Conservation (phyloP, 108 stramenopile species). For the Cyclostephanos tholiformis region DNA sequence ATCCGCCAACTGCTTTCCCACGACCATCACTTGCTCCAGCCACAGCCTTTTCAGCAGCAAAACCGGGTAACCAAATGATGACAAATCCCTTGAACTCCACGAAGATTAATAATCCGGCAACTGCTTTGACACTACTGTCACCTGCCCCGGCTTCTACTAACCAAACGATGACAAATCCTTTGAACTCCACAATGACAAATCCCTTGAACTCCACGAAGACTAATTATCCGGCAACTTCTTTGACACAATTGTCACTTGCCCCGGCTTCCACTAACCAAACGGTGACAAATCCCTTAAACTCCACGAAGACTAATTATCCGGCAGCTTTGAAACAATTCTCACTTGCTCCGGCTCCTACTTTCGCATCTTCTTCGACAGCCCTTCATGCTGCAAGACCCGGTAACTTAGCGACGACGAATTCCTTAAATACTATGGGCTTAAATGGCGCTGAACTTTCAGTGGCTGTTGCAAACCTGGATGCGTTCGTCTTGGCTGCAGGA, state of each 20-base stretch:
- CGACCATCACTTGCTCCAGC: neutral
- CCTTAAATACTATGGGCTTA: neutral
- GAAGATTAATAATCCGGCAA: neutral
- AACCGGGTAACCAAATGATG: neutral
- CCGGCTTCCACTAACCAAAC: neutral
- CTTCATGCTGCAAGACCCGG: neutral
- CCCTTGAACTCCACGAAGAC: neutral
- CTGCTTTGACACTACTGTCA: neutral
- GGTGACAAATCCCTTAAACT: neutral
- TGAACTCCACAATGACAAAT: neutral
- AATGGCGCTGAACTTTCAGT: slow-evolving; percentile 13
- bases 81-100: neutral
- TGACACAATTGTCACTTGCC: neutral
- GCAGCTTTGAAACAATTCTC: neutral
- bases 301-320: neutral
- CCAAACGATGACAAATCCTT: neutral
- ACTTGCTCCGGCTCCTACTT: neutral
- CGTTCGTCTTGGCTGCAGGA: neutral
- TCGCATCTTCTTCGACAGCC: neutral
- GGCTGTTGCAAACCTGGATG: slow-evolving; percentile 18
- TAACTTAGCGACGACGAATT: neutral
- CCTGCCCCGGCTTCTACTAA: neutral
- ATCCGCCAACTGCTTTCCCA: neutral
- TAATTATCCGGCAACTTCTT: neutral
- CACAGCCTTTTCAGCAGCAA: neutral